These are phyloP conservation scores for Pleoardoris graminearum DNA, from an alignment of 2,329 filamentous ascomycete genomes.

Conservation along the genomic window DNA sequence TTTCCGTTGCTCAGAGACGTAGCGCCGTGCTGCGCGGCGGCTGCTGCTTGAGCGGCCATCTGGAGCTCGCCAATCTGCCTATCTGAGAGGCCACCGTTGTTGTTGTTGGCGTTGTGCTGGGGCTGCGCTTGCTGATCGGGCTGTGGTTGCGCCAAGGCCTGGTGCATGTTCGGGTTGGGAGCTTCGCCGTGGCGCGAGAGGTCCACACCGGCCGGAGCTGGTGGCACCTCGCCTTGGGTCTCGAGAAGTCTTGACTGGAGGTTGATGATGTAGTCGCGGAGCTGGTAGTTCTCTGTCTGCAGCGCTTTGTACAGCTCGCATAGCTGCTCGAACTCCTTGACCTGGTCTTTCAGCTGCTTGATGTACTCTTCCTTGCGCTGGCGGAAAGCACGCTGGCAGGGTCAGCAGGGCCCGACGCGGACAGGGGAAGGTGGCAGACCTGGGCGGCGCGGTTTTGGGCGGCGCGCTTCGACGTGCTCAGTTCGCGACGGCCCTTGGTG, in stretches of 20 bases:
- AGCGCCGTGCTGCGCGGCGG: constrained; percentile 40
- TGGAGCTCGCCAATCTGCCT: constrained; percentile 44
- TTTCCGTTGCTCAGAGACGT: constrained; percentile 35
- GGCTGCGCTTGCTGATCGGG: constrained; percentile 24
- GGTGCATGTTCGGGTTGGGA: constrained; percentile 28
- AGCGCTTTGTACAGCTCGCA: constrained; percentile 78
- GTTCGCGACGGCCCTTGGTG: constrained; percentile 75
- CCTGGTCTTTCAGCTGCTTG: constrained; percentile 93
- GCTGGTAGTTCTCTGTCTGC: constrained; percentile 84
- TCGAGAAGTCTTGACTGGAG: constrained; percentile 87
- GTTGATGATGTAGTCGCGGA: constrained; percentile 90
- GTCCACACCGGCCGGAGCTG: constrained; percentile 78
- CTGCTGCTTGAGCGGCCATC: constrained; percentile 44
- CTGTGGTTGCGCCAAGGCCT: constrained; percentile 20
- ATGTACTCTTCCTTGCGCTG: constrained; percentile 98
- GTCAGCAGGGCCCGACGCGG: constrained; percentile 21
- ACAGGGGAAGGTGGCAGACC: constrained; percentile 56
- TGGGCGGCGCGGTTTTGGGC: constrained; percentile 96
- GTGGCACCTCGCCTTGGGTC: constrained; percentile 79
- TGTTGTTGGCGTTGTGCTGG: constrained; percentile 29
- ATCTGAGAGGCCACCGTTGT: constrained; percentile 42
- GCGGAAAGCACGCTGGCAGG: constrained; percentile 81
- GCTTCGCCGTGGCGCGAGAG: constrained; percentile 56
- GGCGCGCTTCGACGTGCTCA: constrained; percentile 93
- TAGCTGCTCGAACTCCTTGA: constrained; percentile 76